A percentile compares a stretch with the other conserved stretches of the same genome.
Evolutionary conservation across 768 basidiomycete species (phyloP).

Genomic region (Kwoniella sp.): DNA sequence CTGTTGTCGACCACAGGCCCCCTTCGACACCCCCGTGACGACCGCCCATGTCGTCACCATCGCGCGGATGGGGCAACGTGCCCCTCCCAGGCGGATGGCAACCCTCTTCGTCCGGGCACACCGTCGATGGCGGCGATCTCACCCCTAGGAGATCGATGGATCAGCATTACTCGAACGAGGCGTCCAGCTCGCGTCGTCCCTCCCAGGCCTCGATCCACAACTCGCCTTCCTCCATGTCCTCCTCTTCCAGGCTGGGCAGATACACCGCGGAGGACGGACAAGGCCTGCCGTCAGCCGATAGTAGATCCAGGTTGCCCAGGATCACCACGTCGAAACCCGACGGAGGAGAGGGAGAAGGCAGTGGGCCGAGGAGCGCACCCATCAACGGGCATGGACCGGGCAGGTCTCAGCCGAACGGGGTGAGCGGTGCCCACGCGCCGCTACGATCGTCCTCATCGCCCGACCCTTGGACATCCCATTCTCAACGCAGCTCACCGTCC

Average conservation of each 20-base stretch:
- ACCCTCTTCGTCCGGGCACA: neutral
- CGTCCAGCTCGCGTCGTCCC: slow-evolving; percentile 13
- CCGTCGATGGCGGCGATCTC: neutral
- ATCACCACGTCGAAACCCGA: slow-evolving; percentile 23
- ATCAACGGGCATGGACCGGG: slow-evolving; percentile 13
- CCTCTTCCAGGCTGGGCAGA: slow-evolving; percentile 14
- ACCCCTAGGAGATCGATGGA: slow-evolving; percentile 11
- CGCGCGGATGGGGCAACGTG: slow-evolving; percentile 10
- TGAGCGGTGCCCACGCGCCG: slow-evolving; percentile 9
- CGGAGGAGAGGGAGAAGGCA: slow-evolving; percentile 1
- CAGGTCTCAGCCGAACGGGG: slow-evolving; percentile 7
- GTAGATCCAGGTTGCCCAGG: slow-evolving; percentile 9
- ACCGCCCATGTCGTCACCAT: slow-evolving; percentile 8
- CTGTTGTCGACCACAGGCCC: too few relatives aligned
- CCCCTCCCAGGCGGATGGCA: slow-evolving; percentile 10
- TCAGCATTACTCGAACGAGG: slow-evolving; percentile 1
- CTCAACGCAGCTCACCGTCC: slow-evolving; percentile 16
- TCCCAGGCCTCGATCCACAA: slow-evolving; percentile 15
- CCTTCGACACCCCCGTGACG: neutral
- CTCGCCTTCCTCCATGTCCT: slow-evolving; percentile 18
- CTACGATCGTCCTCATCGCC: slow-evolving; percentile 34
- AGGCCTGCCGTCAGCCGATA: neutral
- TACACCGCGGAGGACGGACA: neutral
- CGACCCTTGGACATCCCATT: slow-evolving; percentile 25
- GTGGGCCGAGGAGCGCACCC: slow-evolving; percentile 27